Base-by-base conservation (phyloP, 805 yeast genomes). In the Candida suzukii region DNA sequence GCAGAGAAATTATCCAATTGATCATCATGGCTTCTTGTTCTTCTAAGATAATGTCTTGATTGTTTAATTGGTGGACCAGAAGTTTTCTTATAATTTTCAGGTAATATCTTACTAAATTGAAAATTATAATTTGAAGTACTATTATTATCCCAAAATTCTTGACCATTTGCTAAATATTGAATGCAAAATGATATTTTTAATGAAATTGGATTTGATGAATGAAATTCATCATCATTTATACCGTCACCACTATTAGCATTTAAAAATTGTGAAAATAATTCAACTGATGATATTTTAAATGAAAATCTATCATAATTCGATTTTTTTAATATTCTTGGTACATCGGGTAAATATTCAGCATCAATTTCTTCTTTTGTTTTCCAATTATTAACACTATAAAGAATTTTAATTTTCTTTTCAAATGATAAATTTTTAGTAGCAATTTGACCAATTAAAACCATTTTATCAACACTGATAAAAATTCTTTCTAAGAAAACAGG, bases 351-450 rank as follows among this genome's bases (percentile, higher is more conserved):
- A 61, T 75, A 88, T 3, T 56, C 48, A 4, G 90, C 83, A 33
- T 77, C 78, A 26, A 82, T 73, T 55, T 84, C 91, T 33, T 78
- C 70, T 19, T 80, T 76, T 0, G 95, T 80, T 34, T 64, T 66
- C 98, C 98, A 90, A 52, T 70, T 64, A 57, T 91, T 88, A 47
- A 79, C 67, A 0, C 96, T 77, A 62, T 87, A 90, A 41, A 88
- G 70, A 14, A 85, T 72, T 14, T 76, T 72, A 17, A 91, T 83
- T 22, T 62, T 55, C 60, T 90, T 90, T 28, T 76, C 71, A 60
- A 69, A 90, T 11, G 82, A 69, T 4, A 86, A 41, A 63, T 90
- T 91, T 52, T 77, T 75, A 22, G 85, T 96, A 2, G 91, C 85
- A 36, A 90, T 68, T 40, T 79, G 80, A 2, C 96, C 97, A 39